Conservation (phyloP, 768 basidiomycete species). For the Mycena floridula region DNA sequence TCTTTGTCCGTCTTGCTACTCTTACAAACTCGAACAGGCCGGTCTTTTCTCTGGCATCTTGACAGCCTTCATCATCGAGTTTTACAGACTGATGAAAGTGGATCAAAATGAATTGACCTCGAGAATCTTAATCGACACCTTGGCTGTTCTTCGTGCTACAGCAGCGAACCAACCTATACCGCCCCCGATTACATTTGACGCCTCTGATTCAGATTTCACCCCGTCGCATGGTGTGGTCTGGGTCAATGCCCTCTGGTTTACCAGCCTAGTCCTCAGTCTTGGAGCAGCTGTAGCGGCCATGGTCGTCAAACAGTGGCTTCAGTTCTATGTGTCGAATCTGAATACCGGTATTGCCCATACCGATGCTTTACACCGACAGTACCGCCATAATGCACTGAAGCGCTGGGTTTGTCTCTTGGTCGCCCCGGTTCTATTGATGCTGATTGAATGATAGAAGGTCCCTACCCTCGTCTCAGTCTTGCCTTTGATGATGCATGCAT, state of each 20-base stretch:
- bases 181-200: constrained; percentile 1
- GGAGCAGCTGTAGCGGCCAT: constrained; percentile 16
- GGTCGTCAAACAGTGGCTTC: constrained; percentile 16
- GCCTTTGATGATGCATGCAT: constrained; percentile 16
- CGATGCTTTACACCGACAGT: constrained; percentile 13
- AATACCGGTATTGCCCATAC: constrained; percentile 10
- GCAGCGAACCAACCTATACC: neutral
- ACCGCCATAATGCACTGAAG: constrained; percentile 11
- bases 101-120: constrained; percentile 8
- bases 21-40: constrained; percentile 7
- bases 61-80: constrained; percentile 16
- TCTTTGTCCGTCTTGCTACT: neutral
- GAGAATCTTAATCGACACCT: constrained; percentile 6
- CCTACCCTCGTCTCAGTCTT: constrained; percentile 12
- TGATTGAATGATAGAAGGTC: too few relatives aligned
- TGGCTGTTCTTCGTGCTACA: constrained; percentile 2
- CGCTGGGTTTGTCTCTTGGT: too few relatives aligned
- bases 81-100: constrained; percentile 11
- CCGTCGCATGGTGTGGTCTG: neutral
- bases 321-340: constrained; percentile 8
- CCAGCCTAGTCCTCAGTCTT: constrained; percentile 12
- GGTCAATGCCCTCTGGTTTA: constrained; percentile 13
- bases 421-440: too few relatives aligned
- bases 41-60: constrained; percentile 17
- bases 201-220: neutral